Evolutionary conservation across 192 early-diverging fungal species (phyloP).

Genomic region (Backusella tuberculispora): DNA sequence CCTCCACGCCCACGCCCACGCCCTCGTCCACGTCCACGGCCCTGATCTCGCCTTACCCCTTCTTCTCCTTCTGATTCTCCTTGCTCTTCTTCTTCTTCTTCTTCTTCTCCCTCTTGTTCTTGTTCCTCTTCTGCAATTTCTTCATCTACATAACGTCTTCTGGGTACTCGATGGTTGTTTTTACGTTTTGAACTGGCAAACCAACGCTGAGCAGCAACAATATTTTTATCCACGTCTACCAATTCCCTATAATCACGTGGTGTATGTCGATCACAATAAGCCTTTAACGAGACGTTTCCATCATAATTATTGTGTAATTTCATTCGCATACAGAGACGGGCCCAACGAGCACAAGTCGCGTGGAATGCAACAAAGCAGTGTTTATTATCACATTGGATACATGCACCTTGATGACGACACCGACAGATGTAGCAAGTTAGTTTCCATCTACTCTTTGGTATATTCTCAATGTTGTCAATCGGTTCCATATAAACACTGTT

Average conservation of each 20-base stretch:
- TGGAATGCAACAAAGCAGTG: conserved; percentile 93
- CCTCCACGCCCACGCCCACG: too few species aligned
- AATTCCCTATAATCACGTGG: conserved; percentile 65
- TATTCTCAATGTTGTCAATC: conserved; percentile 88
- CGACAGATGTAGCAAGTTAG: conserved; percentile 91
- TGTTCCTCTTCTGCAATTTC: conserved; percentile 19
- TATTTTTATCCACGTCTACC: conserved; percentile 46
- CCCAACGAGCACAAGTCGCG: conserved; percentile 88
- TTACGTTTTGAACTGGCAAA: conserved; percentile 20
- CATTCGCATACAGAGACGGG: conserved; percentile 87
- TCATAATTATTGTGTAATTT: conserved; percentile 58
- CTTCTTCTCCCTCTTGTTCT: conserved; percentile 7
- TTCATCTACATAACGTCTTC: conserved; percentile 44
- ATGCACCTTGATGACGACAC: conserved; percentile 72
- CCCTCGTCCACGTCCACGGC: too few species aligned
- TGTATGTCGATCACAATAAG: conserved; percentile 91
- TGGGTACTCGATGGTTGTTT: conserved; percentile 22
- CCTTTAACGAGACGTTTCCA: conserved; percentile 65
- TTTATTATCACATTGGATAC: conserved; percentile 93
- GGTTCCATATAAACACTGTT: conserved; percentile 99
- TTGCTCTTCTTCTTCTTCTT: conserved; percentile 45
- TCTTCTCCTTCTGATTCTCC: conserved; percentile 23
- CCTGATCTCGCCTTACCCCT: too few species aligned
- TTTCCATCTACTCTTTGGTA: conserved; percentile 89
- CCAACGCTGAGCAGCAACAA: conserved; percentile 39